A percentile compares a stretch with the other conserved stretches of the same genome.
Evolutionary conservation across 768 basidiomycete genomes (phyloP).

Genomic region (Calocera viscosa): DNA sequence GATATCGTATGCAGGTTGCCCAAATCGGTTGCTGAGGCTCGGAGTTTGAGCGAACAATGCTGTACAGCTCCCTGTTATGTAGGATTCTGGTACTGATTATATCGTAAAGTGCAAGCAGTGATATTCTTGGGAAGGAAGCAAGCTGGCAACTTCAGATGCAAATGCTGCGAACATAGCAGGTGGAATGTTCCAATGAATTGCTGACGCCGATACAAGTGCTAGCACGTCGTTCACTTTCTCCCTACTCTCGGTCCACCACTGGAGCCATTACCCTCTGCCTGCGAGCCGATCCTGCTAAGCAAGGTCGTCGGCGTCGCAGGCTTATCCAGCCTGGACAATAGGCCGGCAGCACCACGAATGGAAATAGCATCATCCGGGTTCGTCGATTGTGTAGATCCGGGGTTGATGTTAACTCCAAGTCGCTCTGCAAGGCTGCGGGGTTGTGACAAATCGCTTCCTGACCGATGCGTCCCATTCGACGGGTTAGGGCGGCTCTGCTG

Average conservation of each 20-base stretch:
- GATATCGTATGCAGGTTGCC: no score
- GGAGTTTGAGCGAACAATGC: no score
- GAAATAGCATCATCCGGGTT: neutral
- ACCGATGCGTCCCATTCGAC: neutral
- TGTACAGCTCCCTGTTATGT: no score
- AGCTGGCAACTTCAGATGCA: neutral
- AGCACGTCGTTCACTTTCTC: neutral
- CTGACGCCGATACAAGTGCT: slow-evolving; percentile 3
- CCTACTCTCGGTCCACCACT: neutral
- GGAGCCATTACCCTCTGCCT: neutral
- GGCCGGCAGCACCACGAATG: slow-evolving; percentile 2
- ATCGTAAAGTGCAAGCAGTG: neutral
- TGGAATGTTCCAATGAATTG: neutral
- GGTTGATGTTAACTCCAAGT: neutral
- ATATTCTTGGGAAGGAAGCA: neutral
- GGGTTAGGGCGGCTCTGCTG: neutral
- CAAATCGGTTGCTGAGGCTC: no score
- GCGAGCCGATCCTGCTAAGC: neutral
- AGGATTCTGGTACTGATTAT: no score
- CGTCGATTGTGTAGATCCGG: neutral
- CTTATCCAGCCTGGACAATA: neutral
- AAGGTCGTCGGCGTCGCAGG: neutral
- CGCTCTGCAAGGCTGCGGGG: neutral
- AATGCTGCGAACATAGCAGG: neutral
- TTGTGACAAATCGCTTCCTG: neutral